Conservation (phyloP, 176 grass and related monocot genomes). For the Canna indica region DNA sequence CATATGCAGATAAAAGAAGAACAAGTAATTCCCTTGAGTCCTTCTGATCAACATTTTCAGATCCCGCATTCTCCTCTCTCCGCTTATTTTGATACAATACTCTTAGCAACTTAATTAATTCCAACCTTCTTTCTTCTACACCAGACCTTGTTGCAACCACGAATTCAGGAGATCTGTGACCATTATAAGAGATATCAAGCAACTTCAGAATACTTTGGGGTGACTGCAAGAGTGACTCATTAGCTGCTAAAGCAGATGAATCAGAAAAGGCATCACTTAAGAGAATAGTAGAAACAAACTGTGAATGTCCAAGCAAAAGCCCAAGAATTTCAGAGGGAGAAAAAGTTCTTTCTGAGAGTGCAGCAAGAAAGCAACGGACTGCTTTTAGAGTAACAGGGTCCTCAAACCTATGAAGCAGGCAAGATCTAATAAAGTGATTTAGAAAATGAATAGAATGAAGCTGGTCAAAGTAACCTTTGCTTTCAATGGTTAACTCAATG, state of each 20-base stretch:
- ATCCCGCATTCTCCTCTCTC: constrained; percentile 39
- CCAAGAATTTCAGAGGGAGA: constrained; percentile 65
- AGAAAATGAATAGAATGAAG: constrained; percentile 66
- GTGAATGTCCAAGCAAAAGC: constrained; percentile 81
- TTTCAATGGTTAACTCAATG: constrained; percentile 52
- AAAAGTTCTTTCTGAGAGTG: constrained; percentile 61
- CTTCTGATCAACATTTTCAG: constrained; percentile 15
- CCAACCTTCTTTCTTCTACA: constrained; percentile 50
- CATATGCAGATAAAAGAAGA: constrained; percentile 80
- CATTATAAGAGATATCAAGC: constrained; percentile 31
- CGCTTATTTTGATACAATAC: constrained; percentile 66
- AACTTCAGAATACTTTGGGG: constrained; percentile 71
- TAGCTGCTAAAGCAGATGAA: constrained; percentile 35
- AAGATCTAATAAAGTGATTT: constrained; percentile 70
- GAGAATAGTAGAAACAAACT: constrained; percentile 56
- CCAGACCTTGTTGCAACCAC: background rate
- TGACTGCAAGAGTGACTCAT: constrained; percentile 54
- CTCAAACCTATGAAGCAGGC: constrained; percentile 74
- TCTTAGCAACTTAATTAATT: constrained; percentile 83
- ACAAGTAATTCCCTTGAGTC: constrained; percentile 66
- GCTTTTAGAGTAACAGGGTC: constrained; percentile 72
- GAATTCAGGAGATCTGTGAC: constrained; percentile 16
- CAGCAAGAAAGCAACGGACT: constrained; percentile 63
- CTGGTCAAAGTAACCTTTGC: constrained; percentile 35
- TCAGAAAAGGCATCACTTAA: constrained; percentile 30